These are phyloP conservation scores for Bryoerythrophyllum caledonicum DNA, from an alignment of 225 moss, liverwort and hornwort genomes.

Conservation along the genomic window DNA sequence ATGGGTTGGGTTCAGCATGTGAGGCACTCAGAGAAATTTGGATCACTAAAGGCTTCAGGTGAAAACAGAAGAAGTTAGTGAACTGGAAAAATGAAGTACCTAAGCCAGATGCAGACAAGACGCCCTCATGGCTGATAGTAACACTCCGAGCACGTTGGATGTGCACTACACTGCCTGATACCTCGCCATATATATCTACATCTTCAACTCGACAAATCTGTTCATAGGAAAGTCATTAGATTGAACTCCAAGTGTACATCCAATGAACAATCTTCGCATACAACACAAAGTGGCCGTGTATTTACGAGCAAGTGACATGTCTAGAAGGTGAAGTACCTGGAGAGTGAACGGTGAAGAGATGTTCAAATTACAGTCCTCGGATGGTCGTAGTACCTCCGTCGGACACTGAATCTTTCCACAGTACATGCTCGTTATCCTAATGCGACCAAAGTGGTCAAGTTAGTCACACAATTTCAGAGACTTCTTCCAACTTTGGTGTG, in stretches of 20 bases:
- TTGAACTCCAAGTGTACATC: background rate
- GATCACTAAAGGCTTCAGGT: background rate
- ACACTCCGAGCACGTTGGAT: constrained; percentile 63
- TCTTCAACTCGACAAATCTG: constrained; percentile 89
- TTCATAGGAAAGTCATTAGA: constrained; percentile 11
- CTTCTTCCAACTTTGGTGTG: background rate
- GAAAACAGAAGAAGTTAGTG: background rate
- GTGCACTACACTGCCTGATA: constrained; percentile 70
- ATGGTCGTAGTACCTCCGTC: constrained; percentile 59
- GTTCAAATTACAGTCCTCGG: constrained; percentile 78
- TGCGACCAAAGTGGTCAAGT: background rate
- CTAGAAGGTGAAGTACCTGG: constrained; percentile 43
- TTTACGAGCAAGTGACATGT: background rate
- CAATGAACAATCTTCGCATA: background rate
- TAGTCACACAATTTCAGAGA: background rate
- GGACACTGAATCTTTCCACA: constrained; percentile 63
- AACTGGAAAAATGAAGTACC: constrained; percentile 34
- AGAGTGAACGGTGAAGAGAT: constrained; percentile 71
- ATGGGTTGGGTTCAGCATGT: background rate
- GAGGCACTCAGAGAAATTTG: background rate
- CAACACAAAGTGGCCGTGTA: background rate
- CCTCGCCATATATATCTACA: constrained; percentile 54
- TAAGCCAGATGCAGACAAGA: constrained; percentile 75
- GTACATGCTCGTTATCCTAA: constrained; percentile 56
- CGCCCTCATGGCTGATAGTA: constrained; percentile 46